Evolutionary conservation across 768 basidiomycete species (phyloP), one percentile per base, ranked within the genome.

Genomic region (Lentinula sp.): DNA sequence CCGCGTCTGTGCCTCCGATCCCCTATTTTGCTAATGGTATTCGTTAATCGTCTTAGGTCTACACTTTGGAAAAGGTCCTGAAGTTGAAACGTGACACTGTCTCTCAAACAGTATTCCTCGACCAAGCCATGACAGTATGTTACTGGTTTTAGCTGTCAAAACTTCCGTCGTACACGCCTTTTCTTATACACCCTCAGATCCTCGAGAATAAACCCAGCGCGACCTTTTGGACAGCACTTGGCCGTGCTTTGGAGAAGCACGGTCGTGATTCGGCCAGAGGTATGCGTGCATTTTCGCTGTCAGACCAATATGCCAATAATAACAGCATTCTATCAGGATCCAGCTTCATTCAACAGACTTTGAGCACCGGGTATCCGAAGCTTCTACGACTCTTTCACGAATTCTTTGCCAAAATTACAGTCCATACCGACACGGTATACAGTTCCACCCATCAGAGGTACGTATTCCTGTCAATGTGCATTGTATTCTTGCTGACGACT

Each of bases 361-460:
- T 99, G 43, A 87, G 88, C 65, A 78, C 85, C 2, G 90, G 91
- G 16, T 98, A 98, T 73, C 93, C 95, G 3, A 84, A 84, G 53
- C 78, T 99, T 2, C 71, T 99, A 8, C 84, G 97, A 9, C 80
- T 98, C 2, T 95, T 99, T 74, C 97, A 99, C 59, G 94, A 95
- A 43, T 97, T 99, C 75, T 99, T 99, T 70, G 86, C 89, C 34
- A 95, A 95, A 71, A 93, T 98, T 57, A 87, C 93, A 2, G 89
- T 96, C 10, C 92, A 98, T 69, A 97, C 97, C 1, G 96, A 98
- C 68, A 98, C 97, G 0, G 77, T 91, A 5, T 98, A 98, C 70
- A 87, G 85, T 0, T 84, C 87, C 57, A 79, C 84, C 0, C 82
- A 89, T 54, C 97, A 99, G 74, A 94, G 92, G 93, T 91, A 57